Evolutionary conservation across 2,329 filamentous ascomycete species (phyloP).

Genomic region (Colletotrichum salicis): DNA sequence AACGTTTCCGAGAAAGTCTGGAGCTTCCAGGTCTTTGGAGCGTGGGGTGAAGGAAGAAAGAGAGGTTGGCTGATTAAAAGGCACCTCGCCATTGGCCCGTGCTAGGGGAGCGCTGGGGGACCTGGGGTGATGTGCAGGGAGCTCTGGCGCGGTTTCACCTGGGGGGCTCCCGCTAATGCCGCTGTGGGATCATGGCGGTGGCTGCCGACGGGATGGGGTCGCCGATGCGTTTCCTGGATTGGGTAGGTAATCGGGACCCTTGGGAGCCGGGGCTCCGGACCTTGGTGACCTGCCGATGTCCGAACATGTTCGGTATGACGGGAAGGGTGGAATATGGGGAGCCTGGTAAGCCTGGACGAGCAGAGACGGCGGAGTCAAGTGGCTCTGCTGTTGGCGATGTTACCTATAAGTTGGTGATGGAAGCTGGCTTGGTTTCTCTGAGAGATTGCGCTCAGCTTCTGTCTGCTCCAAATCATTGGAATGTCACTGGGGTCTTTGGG

Average conservation of each 20-base stretch:
- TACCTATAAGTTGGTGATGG: neutral
- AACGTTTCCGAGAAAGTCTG: neutral
- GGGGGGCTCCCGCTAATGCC: conserved; percentile 31
- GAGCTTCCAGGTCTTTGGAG: neutral
- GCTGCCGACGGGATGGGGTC: conserved; percentile 12
- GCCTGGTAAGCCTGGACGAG: neutral
- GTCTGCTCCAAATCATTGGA: neutral
- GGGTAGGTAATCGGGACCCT: neutral
- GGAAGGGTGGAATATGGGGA: neutral
- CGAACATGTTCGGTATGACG: conserved; percentile 9
- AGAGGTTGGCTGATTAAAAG: conserved; percentile 30
- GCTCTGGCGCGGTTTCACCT: conserved; percentile 31
- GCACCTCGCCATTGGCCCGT: conserved; percentile 27
- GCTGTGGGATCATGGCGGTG: conserved; percentile 32
- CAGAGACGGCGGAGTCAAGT: neutral
- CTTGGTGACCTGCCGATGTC: conserved; percentile 10
- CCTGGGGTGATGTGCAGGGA: conserved; percentile 25
- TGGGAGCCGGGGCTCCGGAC: conserved; percentile 12
- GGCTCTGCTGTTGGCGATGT: neutral
- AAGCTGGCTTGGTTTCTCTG: neutral
- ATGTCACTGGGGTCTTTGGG: no score
- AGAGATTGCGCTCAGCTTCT: neutral
- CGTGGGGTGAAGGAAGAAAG: neutral
- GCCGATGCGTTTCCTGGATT: neutral
- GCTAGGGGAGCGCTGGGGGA: neutral